Evolutionary conservation across 768 basidiomycete species (phyloP).

Genomic region (Amylocystis lapponica): DNA sequence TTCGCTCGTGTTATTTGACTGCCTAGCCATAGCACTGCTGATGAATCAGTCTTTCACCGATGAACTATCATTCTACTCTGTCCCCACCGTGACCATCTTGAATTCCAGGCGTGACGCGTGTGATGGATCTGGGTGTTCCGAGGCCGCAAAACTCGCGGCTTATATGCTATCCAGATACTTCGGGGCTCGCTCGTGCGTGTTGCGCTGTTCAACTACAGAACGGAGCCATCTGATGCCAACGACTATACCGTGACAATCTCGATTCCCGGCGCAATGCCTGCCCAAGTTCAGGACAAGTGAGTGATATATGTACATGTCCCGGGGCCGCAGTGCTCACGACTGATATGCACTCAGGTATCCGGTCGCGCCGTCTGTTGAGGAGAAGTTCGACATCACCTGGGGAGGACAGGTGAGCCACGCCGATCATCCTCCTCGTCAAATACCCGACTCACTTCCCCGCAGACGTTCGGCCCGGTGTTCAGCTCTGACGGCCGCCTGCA

Average conservation of each 20-base stretch:
- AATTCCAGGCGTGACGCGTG: slow-evolving; percentile 53
- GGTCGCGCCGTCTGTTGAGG: slow-evolving; percentile 46
- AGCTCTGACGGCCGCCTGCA: slow-evolving; percentile 63
- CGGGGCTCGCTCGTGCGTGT: slow-evolving; percentile 51
- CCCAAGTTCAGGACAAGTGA: slow-evolving; percentile 39
- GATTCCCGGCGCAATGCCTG: slow-evolving; percentile 35
- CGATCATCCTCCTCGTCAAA: background rate
- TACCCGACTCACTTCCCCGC: background rate
- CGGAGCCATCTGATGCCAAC: slow-evolving; percentile 50
- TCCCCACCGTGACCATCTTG: slow-evolving; percentile 64
- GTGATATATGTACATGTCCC: slow-evolving; percentile 24
- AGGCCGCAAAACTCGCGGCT: slow-evolving; percentile 46
- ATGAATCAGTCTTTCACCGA: slow-evolving; percentile 54
- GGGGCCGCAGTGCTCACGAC: background rate
- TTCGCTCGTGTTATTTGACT: background rate
- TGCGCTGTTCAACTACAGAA: slow-evolving; percentile 69
- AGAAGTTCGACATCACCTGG: slow-evolving; percentile 69
- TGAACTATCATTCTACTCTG: slow-evolving; percentile 78
- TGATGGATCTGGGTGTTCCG: slow-evolving; percentile 58
- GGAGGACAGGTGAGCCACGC: slow-evolving; percentile 56
- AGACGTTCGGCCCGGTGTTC: slow-evolving; percentile 60
- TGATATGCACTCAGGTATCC: slow-evolving; percentile 62
- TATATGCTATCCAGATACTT: slow-evolving; percentile 69
- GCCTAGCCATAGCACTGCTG: slow-evolving; percentile 40
- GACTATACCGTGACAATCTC: slow-evolving; percentile 48